Evolutionary conservation across 225 moss, liverwort and hornwort genomes (phyloP), one percentile per base, ranked within the genome.

Genomic region (Thuidium tamariscinum): DNA sequence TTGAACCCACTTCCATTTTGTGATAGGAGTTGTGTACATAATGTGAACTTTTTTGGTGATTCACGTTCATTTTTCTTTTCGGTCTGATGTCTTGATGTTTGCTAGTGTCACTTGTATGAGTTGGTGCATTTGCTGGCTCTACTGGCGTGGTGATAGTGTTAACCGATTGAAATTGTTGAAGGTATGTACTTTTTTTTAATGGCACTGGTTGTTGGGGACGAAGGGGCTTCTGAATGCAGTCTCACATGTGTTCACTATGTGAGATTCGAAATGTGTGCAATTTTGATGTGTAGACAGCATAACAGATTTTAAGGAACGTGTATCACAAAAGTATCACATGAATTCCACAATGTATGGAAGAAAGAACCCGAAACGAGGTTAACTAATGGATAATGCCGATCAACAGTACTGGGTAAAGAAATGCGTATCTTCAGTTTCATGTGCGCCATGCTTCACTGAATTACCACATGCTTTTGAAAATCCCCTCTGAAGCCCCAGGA

Each of bases 181-280:
- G 19, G 1, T 48, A 11, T 48, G 7, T 32, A 12, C 10, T 52
- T 1, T 16, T 1, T 16, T 4, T 76, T 52, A 9, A 6, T 36
- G 10, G 1, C 2, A 10, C 2, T 10, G 23, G 2, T 5, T 5
- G n/a, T 23, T 5, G 36, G 15, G 54, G 75, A 52, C 0, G 9
- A 36, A 13, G 36, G 10, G 10, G 16, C 15, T 36, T 15, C 4
- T 74, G 51, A 34, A 5, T 51, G 3, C 4, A 51, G 3, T 74
- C 7, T 8, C 5, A 52, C 9, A 14, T 5, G 1, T 22, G 52
- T 22, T 22, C 13, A 8, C 13, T 22, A 51, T 4, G 22, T 74
- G 3, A 51, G 0, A n/a, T 22, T 8, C 14, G 74, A 22, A 51
- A 13, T 34, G 34, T 49, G 3, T 34, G 8, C 3, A n/a, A 20